Base-by-base conservation (phyloP, 1,139 yeast species). In the Pichia sp. region DNA sequence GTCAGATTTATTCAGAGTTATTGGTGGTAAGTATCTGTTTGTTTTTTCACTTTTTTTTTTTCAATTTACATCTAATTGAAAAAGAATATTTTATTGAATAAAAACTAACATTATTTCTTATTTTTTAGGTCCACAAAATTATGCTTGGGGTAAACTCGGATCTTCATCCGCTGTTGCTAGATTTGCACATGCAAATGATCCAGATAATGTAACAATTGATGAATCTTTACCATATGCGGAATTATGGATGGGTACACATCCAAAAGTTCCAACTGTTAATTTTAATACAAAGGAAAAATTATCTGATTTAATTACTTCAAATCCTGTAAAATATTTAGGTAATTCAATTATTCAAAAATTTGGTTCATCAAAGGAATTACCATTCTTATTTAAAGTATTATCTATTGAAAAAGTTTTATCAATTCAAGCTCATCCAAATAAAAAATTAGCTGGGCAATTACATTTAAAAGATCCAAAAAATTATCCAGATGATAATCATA, bases 191-290 rank as follows among this genome's bases (percentile, higher is more conserved):
- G 70, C 73, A 43, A 78, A 94, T 38, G 81, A 85, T 64, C 76
- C 87, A 6, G 61, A 71, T 32, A 30, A 46, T 27, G 68, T 80
- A 45, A 58, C 60, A 31, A 74, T 89, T 47, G 87, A 84, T 54
- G 90, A 82, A 56, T 47, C 71, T 38, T 78, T 82, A 62, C 97
- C 95, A 11, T 86, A 86, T 58, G 95, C 95, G 32, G 95, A 86
- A 64, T 73, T 92, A 56, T 92, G 98, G 98, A 92, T 92, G 98
- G 98, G 98, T 28, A 89, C 97, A 28, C 98, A 92, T 61, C 94
- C 95, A 42, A 83, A 85, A 41, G 89, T 86, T 12, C 97, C 97
- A 22, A 83, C 96, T n/a, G 68, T 68, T 43, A 74, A 78, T 37
- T 73, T 75, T 22, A 75, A 70, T 28, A 79, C 79, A 34, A 68